Conservation (phyloP, 768 basidiomycete genomes). For the Lactarius trivialis region DNA sequence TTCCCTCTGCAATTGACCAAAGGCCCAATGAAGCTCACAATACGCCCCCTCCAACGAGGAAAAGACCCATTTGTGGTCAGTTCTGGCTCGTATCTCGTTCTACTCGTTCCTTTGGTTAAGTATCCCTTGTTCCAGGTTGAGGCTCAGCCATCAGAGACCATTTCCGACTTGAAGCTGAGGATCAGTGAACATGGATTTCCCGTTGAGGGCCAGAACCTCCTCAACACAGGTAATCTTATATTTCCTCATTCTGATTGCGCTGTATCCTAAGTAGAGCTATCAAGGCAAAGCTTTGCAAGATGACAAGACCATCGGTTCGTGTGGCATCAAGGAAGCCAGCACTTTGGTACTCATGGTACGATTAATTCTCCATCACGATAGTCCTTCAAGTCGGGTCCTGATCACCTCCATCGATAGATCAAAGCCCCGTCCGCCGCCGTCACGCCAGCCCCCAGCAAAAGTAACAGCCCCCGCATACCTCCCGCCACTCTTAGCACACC, state of each 20-base stretch:
- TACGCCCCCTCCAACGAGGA: slow-evolving; percentile 78
- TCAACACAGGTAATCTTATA: slow-evolving; percentile 69
- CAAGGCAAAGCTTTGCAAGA: slow-evolving; percentile 87
- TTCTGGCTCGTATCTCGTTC: neutral
- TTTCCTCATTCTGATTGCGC: slow-evolving; percentile 10
- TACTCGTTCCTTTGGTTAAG: no score
- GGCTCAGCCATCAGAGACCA: slow-evolving; percentile 65
- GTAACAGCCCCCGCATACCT: neutral
- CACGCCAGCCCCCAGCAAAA: slow-evolving; percentile 25
- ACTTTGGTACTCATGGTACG: slow-evolving; percentile 93
- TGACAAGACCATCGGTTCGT: slow-evolving; percentile 78
- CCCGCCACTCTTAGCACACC: slow-evolving; percentile 26
- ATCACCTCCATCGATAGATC: slow-evolving; percentile 35
- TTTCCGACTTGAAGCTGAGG: slow-evolving; percentile 76
- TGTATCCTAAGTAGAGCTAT: slow-evolving; percentile 10
- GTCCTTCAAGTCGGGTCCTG: slow-evolving; percentile 58
- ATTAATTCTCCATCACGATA: neutral
- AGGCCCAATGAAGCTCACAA: slow-evolving; percentile 75
- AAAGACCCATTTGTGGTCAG: slow-evolving; percentile 75
- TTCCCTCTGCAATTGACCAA: neutral
- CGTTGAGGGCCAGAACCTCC: slow-evolving; percentile 78
- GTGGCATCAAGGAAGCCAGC: slow-evolving; percentile 94
- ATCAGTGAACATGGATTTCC: slow-evolving; percentile 73
- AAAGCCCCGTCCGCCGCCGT: slow-evolving; percentile 39
- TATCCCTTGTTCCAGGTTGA: slow-evolving; percentile 50